Evolutionary conservation across 1,139 yeast genomes (phyloP).

Genomic region (Debaryomyces fabryi): DNA sequence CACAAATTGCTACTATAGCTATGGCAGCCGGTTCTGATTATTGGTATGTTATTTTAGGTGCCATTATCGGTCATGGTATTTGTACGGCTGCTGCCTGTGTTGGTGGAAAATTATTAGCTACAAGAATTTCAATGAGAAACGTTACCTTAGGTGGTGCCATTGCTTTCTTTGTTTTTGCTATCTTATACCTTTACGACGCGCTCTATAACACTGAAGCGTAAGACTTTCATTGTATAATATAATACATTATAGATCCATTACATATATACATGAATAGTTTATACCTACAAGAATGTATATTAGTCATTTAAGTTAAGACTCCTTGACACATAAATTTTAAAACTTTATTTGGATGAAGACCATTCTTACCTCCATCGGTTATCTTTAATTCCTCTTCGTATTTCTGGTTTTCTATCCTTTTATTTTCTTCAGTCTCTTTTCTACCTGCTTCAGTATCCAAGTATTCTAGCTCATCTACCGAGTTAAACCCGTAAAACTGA

Average conservation of each 20-base stretch:
- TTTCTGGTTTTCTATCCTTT: slow-evolving; percentile 29
- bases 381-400: slow-evolving; percentile 32
- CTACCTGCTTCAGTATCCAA: slow-evolving; percentile 46
- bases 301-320: slow-evolving; percentile 17
- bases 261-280: neutral
- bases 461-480: slow-evolving; percentile 48
- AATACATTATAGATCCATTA: neutral
- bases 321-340: slow-evolving; percentile 49
- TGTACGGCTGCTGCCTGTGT: slow-evolving; percentile 92
- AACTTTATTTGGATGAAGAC: slow-evolving; percentile 41
- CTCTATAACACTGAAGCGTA: slow-evolving; percentile 31
- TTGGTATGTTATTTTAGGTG: slow-evolving; percentile 88
- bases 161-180: slow-evolving; percentile 81
- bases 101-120: slow-evolving; percentile 90
- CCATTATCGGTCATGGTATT: slow-evolving; percentile 84
- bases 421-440: slow-evolving; percentile 31
- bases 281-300: slow-evolving; percentile 1
- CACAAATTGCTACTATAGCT: slow-evolving; percentile 97
- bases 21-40: slow-evolving; percentile 97
- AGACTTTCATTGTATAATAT: neutral
- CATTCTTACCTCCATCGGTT: slow-evolving; percentile 35
- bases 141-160: slow-evolving; percentile 89
- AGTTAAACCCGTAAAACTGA: slow-evolving; percentile 62
- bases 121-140: slow-evolving; percentile 86
- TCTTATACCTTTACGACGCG: slow-evolving; percentile 77